phyloP scores from a whole-genome alignment of 805 yeast genomes.

The Lachancea thermotolerans region DNA sequence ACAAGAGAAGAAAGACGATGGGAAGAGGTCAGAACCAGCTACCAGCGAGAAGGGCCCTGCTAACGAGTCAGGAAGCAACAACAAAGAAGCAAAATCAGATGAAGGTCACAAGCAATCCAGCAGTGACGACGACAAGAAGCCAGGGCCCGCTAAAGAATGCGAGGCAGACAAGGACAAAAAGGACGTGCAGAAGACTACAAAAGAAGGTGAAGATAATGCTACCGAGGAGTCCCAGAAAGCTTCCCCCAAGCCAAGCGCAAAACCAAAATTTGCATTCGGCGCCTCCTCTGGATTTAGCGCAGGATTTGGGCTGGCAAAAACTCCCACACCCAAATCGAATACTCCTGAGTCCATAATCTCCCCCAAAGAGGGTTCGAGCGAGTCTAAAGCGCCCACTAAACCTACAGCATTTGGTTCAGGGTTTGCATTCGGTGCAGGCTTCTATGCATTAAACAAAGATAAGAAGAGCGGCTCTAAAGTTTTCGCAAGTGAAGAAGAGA shows the following conservation, averaged over 20 bases:
- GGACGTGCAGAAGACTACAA: slow-evolving; percentile 5
- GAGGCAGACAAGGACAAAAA: slow-evolving; percentile 18
- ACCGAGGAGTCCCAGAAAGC: background rate
- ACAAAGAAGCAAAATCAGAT: background rate
- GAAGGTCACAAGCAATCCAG: too few species aligned
- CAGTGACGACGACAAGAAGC: too few species aligned
- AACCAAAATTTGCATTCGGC: slow-evolving; percentile 51
- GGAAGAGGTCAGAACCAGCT: slow-evolving; percentile 7
- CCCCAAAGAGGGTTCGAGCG: slow-evolving; percentile 4
- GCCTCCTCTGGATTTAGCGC: slow-evolving; percentile 44
- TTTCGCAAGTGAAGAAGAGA: slow-evolving; percentile 7
- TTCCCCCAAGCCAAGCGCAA: background rate
- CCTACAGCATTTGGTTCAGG: slow-evolving; percentile 40
- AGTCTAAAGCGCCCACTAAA: slow-evolving; percentile 4
- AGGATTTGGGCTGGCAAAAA: slow-evolving; percentile 26
- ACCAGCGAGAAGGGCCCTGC: background rate
- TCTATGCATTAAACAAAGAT: slow-evolving; percentile 21
- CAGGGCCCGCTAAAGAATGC: slow-evolving; percentile 7
- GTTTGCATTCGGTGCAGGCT: slow-evolving; percentile 37
- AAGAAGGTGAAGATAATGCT: slow-evolving; percentile 2
- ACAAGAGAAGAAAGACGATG: slow-evolving; percentile 3
- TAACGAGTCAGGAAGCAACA: background rate
- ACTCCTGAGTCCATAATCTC: slow-evolving; percentile 4
- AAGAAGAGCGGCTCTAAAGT: slow-evolving; percentile 5
- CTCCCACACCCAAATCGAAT: slow-evolving; percentile 5